Evolutionary conservation across 306 rosid genomes (phyloP).

Genomic region (Quercus agrifolia): DNA sequence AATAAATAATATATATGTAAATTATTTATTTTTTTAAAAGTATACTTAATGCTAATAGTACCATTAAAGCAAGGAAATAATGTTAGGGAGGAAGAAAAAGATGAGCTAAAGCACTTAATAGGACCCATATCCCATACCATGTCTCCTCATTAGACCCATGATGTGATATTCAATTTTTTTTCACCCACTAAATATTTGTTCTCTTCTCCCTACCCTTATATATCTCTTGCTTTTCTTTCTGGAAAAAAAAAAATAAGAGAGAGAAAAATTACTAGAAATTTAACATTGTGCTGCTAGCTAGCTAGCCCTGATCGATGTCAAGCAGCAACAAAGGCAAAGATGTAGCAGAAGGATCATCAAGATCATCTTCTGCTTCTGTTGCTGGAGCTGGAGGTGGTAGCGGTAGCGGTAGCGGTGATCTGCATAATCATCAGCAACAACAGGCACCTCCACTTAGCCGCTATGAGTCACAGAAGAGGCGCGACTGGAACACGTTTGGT

Average conservation of each 20-base stretch:
- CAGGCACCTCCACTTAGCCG: slow-evolving; percentile 39
- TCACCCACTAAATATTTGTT: slow-evolving; percentile 14
- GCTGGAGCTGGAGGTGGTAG: not conserved
- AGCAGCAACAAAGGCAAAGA: slow-evolving; percentile 45
- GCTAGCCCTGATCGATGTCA: slow-evolving; percentile 17
- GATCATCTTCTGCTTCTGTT: slow-evolving; percentile 4
- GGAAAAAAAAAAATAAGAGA: not conserved
- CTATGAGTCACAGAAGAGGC: slow-evolving; percentile 55
- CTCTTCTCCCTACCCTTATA: slow-evolving; percentile 1
- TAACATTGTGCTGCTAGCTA: not conserved
- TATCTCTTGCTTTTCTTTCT: not conserved
- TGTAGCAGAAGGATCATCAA: slow-evolving; percentile 47
- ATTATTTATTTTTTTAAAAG: not conserved
- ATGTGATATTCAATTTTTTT: slow-evolving; percentile 31
- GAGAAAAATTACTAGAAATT: not conserved
- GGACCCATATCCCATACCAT: slow-evolving; percentile 52
- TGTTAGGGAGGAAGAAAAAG: slow-evolving; percentile 37
- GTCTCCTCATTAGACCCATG: slow-evolving; percentile 47
- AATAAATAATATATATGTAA: slow-evolving; percentile 18
- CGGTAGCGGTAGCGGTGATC: not conserved
- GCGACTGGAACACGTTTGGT: slow-evolving; percentile 63
- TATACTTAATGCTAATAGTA: slow-evolving; percentile 35
- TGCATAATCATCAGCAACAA: not conserved
- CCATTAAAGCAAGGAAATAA: slow-evolving; percentile 49
- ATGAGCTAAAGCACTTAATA: slow-evolving; percentile 42